Conservation (phyloP, 495 filamentous ascomycete genomes). For the Podospora bellae-mahoneyi region DNA sequence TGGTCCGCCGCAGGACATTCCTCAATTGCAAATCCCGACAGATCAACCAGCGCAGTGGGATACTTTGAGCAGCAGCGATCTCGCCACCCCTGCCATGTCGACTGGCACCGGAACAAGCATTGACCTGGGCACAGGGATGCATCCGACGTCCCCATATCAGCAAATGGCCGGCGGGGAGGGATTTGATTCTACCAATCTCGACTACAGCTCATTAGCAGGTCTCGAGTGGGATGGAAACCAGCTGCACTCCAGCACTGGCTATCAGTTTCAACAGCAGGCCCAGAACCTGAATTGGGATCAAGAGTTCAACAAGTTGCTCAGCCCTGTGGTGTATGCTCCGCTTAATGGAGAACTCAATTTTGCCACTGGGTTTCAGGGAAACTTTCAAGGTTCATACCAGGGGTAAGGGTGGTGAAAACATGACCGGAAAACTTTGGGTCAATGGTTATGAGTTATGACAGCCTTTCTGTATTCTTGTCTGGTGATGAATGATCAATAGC, state of each 20-base stretch:
- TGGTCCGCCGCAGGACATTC: slow-evolving; percentile 17
- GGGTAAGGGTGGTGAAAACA: neutral
- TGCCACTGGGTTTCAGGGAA: neutral
- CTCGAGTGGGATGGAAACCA: neutral
- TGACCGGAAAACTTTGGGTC: neutral
- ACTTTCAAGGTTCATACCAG: neutral
- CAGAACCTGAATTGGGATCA: slow-evolving; percentile 14
- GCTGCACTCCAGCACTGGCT: neutral
- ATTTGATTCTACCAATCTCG: neutral
- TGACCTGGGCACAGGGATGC: neutral
- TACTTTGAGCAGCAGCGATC: neutral
- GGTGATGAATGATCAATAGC: neutral
- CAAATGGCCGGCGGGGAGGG: neutral
- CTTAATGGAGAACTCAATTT: neutral
- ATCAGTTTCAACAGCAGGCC: neutral
- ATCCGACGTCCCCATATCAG: neutral
- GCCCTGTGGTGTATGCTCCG: slow-evolving; percentile 8
- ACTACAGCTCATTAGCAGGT: neutral
- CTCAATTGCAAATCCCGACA: neutral
- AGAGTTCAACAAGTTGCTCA: slow-evolving; percentile 15
- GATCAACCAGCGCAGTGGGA: neutral
- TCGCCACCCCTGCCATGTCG: neutral
- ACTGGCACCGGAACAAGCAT: neutral
- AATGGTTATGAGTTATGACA: neutral
- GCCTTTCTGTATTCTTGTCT: neutral